phyloP scores from a whole-genome alignment of 163 green algal genomes.

The Chlorella variabilis region DNA sequence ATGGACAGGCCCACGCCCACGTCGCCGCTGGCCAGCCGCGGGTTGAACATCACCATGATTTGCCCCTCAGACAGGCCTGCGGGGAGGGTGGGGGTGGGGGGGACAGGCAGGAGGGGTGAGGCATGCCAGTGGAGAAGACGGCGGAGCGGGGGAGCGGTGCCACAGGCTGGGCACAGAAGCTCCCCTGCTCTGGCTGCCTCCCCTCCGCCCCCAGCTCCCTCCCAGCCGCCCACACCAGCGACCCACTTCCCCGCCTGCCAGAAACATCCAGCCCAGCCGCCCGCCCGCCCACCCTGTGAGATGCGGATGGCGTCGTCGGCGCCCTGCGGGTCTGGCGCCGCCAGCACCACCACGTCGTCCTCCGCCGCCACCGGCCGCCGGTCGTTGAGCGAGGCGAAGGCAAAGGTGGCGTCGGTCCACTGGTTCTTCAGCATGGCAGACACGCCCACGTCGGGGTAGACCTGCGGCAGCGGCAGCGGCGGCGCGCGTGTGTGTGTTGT shows the following conservation, averaged over 20 bases:
- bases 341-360: constrained; percentile 87
- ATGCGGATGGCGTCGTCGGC: constrained; percentile 31
- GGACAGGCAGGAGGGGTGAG: neutral
- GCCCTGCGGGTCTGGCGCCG: constrained; percentile 81
- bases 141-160: neutral
- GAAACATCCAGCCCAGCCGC: neutral
- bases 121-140: too few species aligned
- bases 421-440: constrained; percentile 88
- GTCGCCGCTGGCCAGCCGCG: constrained; percentile 74
- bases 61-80: constrained; percentile 20
- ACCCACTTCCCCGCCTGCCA: too few species aligned
- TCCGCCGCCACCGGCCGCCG: constrained; percentile 62
- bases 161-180: neutral
- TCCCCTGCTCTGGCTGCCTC: too few species aligned
- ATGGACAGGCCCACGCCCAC: constrained; percentile 90
- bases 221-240: neutral
- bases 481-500: neutral
- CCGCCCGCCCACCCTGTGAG: neutral
- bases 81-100: neutral
- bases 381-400: constrained; percentile 71
- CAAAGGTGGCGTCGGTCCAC: constrained; percentile 76
- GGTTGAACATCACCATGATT: constrained; percentile 75
- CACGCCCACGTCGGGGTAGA: constrained; percentile 85
- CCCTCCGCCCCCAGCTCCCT: neutral
- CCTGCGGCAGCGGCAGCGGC: neutral